Evolutionary conservation across 768 basidiomycete genomes (phyloP), one percentile per base, ranked within the genome.

Genomic region (Tulasnella calospora): DNA sequence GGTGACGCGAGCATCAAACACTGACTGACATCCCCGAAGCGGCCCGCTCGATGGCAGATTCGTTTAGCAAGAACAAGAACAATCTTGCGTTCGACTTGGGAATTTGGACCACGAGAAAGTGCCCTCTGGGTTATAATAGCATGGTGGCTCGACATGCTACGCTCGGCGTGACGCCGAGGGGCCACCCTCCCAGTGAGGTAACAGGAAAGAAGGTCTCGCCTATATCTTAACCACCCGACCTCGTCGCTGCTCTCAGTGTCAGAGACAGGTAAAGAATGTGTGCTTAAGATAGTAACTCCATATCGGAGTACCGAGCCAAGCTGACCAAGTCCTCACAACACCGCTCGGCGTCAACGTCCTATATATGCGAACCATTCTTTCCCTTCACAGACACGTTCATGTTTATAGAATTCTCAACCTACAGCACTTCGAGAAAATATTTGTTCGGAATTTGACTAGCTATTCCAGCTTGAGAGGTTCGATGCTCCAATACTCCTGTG

Each of bases 401-500:
- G 23, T 30, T n/a, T 7, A 61, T 61, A 12, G n/a, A 17, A 61
- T 27, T 30, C 10, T n/a, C 7, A 27, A 8, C 23, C 57, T 61
- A n/a, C 8, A 9, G 3, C 30, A 30, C 27, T n/a, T n/a, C 23
- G 12, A 5, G n/a, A 17, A 55, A 5, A 6, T 6, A n/a, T n/a
- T 61, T n/a, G 15, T 27, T 61, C 15, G 12, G 27, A 8, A 12
- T 61, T 27, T 30, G 51, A 55, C n/a, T 19, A 19, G n/a, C 44
- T 51, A 79, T 41, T 74, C 72, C 27, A 79, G 35, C 47, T 79
- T 79, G 10, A 78, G 15, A 13, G 71, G 69, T 81, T 93, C 92
- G 51, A 93, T 86, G 83, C 92, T 93, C 92, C 92, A 93, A 84
- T 91, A 92, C 82, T 91, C 90, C 84, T 73, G 55, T 94, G 95